Base-by-base conservation (phyloP, 352 stramenopile species). In the Phytophthora ohioensis region DNA sequence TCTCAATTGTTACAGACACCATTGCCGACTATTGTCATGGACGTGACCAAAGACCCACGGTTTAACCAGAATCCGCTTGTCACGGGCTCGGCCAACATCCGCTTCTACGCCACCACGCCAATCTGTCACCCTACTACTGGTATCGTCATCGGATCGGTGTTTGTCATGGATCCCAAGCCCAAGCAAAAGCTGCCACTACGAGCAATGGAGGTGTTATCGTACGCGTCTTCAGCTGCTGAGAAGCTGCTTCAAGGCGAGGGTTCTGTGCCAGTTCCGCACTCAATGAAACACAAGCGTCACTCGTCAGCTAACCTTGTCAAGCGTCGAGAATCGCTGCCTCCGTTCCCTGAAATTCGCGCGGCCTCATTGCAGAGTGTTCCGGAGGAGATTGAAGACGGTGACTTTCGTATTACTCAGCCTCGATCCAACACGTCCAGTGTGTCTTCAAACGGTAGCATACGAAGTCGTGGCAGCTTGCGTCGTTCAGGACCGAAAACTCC, bases 81-180 rank as follows among this genome's bases (percentile, higher is more conserved):
- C 10, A 95, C 81, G 0, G 92, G 94, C 36, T 82, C 81, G 17
- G 91, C 92, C 3, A 76, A 90, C 72, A 97, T 99, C 59, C 87
- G 94, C 5, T 98, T 99, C 72, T 98, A 98, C 73, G 96, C 96
- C 8, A 82, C 80, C 2, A 80, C 80, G 6, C 85, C 87, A 0
- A 87, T 95, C 57, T 88, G 85, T 32, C 84, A 93, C 49, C 80
- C 85, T 0, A 72, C 60, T 10, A 82, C 76, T 0, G 66, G 78
- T 9, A 76, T 91, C 30, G 76, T 93, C 15, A 80, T 95, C 32
- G 88, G 88, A 11, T 92, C 88, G 0, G 84, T 95, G n/a, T 93
- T 94, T 61, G 88, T 91, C 6, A 93, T 95, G 83, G 88, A 95
- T 39, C 76, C 80, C 3, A 74, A 78, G 45, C 67, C 79, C 3